Conservation (phyloP, 2,329 filamentous ascomycete genomes). For the Trichophyton benhamiae region DNA sequence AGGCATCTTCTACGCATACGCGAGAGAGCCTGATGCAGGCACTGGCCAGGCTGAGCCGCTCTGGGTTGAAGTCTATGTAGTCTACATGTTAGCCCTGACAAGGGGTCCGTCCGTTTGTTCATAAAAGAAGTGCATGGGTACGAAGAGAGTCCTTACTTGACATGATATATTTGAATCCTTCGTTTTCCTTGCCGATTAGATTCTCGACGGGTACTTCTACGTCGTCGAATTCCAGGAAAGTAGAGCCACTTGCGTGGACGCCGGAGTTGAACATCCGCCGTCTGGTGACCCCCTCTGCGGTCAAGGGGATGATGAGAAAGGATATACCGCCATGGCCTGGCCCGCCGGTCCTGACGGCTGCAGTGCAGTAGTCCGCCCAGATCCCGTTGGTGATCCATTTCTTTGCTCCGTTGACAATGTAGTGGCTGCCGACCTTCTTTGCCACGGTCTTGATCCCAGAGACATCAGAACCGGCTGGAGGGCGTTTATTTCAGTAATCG, state of each 20-base stretch:
- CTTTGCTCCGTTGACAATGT: slow-evolving; percentile 55
- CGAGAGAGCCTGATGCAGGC: slow-evolving; percentile 49
- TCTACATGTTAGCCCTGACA: neutral
- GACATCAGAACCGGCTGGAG: slow-evolving; percentile 48
- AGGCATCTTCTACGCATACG: slow-evolving; percentile 48
- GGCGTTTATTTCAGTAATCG: too few species aligned
- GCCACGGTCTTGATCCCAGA: slow-evolving; percentile 52
- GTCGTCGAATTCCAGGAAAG: slow-evolving; percentile 59
- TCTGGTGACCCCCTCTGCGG: slow-evolving; percentile 39
- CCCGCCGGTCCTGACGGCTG: slow-evolving; percentile 49
- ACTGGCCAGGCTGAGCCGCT: slow-evolving; percentile 55
- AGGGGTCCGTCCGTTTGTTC: too few species aligned
- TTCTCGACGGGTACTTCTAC: slow-evolving; percentile 59
- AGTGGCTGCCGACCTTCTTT: slow-evolving; percentile 38
- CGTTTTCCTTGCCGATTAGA: slow-evolving; percentile 55
- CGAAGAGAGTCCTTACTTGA: slow-evolving; percentile 35
- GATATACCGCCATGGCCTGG: slow-evolving; percentile 44
- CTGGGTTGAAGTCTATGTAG: slow-evolving; percentile 57
- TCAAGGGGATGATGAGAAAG: slow-evolving; percentile 45
- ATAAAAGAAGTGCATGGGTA: neutral
- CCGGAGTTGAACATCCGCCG: slow-evolving; percentile 52
- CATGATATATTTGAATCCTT: slow-evolving; percentile 62
- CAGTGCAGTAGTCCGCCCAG: slow-evolving; percentile 50
- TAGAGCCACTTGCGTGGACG: slow-evolving; percentile 52
- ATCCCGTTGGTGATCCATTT: slow-evolving; percentile 56